Conservation (phyloP, 805 yeast species). For the Teunomyces lycoperdinae region DNA sequence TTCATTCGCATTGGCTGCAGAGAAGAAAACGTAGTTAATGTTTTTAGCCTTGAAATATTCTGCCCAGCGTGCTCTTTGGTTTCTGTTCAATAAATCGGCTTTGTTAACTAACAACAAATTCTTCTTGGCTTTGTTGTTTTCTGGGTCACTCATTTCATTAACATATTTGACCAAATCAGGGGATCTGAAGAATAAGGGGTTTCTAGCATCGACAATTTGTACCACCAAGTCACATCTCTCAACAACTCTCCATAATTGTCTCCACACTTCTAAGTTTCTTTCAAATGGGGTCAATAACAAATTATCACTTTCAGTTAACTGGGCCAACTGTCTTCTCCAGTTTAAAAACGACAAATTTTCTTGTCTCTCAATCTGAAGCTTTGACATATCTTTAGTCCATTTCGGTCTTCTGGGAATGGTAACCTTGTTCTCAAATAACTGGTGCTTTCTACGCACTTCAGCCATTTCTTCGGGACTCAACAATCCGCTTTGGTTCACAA, state of each 20-base stretch:
- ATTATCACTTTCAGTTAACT: constrained; percentile 79
- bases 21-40: constrained; percentile 88
- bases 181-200: constrained; percentile 87
- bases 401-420: constrained; percentile 91
- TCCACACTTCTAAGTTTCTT: constrained; percentile 96
- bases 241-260: constrained; percentile 96
- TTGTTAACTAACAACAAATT: constrained; percentile 87
- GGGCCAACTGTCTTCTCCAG: constrained; percentile 91
- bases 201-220: constrained; percentile 96
- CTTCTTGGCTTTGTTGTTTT: constrained; percentile 49
- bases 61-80: constrained; percentile 87
- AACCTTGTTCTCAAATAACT: constrained; percentile 63
- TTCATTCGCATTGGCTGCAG: constrained; percentile 84
- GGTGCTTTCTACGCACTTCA: constrained; percentile 58
- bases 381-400: constrained; percentile 75
- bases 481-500: constrained; percentile 42
- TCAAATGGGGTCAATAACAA: constrained; percentile 92
- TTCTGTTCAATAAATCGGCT: constrained; percentile 78
- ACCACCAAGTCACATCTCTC: constrained; percentile 93
- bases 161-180: constrained; percentile 85
- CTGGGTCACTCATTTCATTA: constrained; percentile 61
- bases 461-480: constrained; percentile 66
- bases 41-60: constrained; percentile 63
- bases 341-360: constrained; percentile 89
- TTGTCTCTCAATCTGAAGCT: constrained; percentile 73